Percentiles rank a stretch among this genome's conserved stretches.
These are phyloP conservation scores for Aciculoconidium aculeatum DNA, from an alignment of 805 yeast genomes.

Conservation along the genomic window DNA sequence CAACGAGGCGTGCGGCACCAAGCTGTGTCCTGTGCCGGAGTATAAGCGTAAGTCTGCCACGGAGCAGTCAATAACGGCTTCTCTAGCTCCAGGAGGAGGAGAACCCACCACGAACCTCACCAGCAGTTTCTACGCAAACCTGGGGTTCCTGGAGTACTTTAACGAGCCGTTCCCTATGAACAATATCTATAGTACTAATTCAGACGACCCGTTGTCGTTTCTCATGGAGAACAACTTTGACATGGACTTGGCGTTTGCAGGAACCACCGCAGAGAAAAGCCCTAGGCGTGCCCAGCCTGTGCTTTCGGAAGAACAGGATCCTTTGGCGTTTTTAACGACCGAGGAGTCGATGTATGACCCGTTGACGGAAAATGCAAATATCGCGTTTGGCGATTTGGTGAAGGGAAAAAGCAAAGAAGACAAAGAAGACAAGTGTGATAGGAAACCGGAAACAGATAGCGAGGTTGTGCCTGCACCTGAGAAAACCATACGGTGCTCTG, in stretches of 20 bases:
- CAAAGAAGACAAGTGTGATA: conserved; percentile 1
- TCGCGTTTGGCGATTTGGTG: conserved; percentile 34
- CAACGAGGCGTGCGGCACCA: conserved; percentile 79
- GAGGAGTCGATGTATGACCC: conserved; percentile 59
- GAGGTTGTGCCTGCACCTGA: conserved; percentile 68
- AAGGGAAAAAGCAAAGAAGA: conserved; percentile 13
- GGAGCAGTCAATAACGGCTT: conserved; percentile 2
- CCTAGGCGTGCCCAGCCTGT: background rate
- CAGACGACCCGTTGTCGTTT: conserved; percentile 40
- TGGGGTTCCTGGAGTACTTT: conserved; percentile 8
- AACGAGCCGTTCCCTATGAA: conserved; percentile 15
- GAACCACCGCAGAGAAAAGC: too few relatives aligned
- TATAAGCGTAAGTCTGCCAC: conserved; percentile 14
- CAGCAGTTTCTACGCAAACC: conserved; percentile 9
- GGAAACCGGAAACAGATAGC: too few relatives aligned
- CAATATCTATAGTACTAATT: conserved; percentile 6
- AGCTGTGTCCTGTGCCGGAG: conserved; percentile 59
- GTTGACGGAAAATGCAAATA: conserved; percentile 30
- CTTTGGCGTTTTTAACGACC: conserved; percentile 40
- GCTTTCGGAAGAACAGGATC: conserved; percentile 22
- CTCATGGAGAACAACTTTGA: conserved; percentile 48
- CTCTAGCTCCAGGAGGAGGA: too few relatives aligned
- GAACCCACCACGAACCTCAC: conserved; percentile 10
- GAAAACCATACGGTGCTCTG: conserved; percentile 65
- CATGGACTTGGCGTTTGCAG: conserved; percentile 49